Conservation (phyloP, 208 protist species). For the Leishmania aethiopica region DNA sequence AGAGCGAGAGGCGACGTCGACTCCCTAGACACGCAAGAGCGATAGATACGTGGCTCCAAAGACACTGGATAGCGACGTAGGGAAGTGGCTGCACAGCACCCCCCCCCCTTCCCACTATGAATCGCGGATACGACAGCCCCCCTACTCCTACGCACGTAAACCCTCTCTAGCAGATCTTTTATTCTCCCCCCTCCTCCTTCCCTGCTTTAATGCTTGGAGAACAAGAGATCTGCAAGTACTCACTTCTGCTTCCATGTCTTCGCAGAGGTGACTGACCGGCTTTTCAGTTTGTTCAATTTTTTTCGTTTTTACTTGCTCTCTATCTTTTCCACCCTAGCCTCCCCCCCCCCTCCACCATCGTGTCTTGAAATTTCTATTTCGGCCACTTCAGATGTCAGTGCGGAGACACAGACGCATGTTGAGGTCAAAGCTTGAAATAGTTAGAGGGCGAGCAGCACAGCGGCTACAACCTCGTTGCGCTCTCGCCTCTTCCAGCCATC, state of each 20-base stretch:
- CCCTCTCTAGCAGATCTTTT: too few species aligned
- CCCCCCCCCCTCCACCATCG: neutral
- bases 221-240: neutral
- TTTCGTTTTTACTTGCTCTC: too few species aligned
- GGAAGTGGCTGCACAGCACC: too few species aligned
- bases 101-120: neutral
- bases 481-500: neutral
- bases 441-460: neutral
- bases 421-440: neutral
- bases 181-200: too few species aligned
- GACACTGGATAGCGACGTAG: neutral
- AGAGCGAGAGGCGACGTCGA: neutral
- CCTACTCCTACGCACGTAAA: neutral
- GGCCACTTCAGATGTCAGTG: neutral
- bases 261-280: neutral
- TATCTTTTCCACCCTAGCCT: neutral
- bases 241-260: neutral
- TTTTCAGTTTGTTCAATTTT: neutral
- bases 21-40: neutral
- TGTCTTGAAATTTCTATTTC: too few species aligned
- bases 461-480: neutral
- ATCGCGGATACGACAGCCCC: neutral
- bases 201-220: neutral
- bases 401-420: neutral
- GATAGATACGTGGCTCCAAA: neutral